Percentiles rank a stretch among this genome's conserved stretches.
These are phyloP conservation scores for Starmera dryadoides DNA, from an alignment of 805 yeast species.

Conservation along the genomic window DNA sequence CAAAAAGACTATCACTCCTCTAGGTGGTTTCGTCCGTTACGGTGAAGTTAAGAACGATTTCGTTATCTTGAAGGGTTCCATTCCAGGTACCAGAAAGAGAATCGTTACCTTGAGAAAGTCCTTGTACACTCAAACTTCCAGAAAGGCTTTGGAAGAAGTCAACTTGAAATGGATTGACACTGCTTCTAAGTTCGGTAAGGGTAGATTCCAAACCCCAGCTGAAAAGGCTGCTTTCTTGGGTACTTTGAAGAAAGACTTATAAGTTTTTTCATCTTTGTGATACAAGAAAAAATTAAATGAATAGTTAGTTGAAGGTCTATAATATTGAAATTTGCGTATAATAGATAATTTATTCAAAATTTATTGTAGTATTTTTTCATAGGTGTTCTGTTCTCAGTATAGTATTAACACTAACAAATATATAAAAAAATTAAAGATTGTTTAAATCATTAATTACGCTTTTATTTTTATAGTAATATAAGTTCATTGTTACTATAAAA, in stretches of 20 bases:
- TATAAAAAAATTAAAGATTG: too few relatives aligned
- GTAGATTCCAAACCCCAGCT: slow-evolving; percentile 99
- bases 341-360: too few relatives aligned
- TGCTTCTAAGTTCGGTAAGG: slow-evolving; percentile 99
- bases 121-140: slow-evolving; percentile 93
- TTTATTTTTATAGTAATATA: too few relatives aligned
- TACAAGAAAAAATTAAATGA: too few relatives aligned
- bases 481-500: too few relatives aligned
- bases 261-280: too few relatives aligned
- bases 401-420: too few relatives aligned
- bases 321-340: too few relatives aligned
- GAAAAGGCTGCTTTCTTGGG: slow-evolving; percentile 99
- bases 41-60: slow-evolving; percentile 98
- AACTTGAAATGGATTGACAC: slow-evolving; percentile 99
- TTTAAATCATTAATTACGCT: too few relatives aligned
- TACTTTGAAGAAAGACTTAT: slow-evolving; percentile 97
- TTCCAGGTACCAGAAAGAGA: slow-evolving; percentile 99
- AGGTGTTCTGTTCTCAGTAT: too few relatives aligned
- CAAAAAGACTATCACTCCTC: slow-evolving; percentile 98
- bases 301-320: too few relatives aligned
- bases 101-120: slow-evolving; percentile 98
- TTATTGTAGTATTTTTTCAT: too few relatives aligned
- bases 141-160: slow-evolving; percentile 95
- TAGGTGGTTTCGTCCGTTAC: slow-evolving; percentile 99
- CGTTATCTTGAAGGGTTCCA: slow-evolving; percentile 95